phyloP scores from a whole-genome alignment of 352 stramenopile species.

The Globisporangium sylvaticum region DNA sequence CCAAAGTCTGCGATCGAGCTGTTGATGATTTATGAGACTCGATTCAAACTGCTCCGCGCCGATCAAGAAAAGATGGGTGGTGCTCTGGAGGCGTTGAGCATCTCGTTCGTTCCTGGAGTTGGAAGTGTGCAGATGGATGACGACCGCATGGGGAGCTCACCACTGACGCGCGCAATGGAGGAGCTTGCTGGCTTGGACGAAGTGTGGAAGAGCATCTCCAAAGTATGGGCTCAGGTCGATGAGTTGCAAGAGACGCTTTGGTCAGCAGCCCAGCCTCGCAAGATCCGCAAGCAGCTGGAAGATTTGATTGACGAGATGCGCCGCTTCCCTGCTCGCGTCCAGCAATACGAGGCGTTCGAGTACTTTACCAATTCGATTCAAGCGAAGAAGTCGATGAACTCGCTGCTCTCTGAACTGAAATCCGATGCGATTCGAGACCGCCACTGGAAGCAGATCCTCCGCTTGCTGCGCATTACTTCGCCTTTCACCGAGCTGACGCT shows the following conservation, averaged over 20 bases:
- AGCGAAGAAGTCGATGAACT: conserved; percentile 91
- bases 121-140: conserved; percentile 62
- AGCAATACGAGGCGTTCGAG: conserved; percentile 98
- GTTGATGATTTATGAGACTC: conserved; percentile 82
- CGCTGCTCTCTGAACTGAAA: conserved; percentile 96
- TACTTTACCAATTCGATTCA: conserved; percentile 93
- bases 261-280: conserved; percentile 92
- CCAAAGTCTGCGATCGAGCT: conserved; percentile 73
- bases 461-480: conserved; percentile 90
- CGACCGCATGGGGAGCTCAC: conserved; percentile 69
- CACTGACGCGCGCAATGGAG: conserved; percentile 73
- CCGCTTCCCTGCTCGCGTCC: conserved; percentile 93
- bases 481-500: conserved; percentile 95
- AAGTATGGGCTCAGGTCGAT: conserved; percentile 85
- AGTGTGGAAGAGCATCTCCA: conserved; percentile 95
- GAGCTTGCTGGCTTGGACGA: conserved; percentile 96
- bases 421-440: conserved; percentile 98
- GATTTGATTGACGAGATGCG: conserved; percentile 96
- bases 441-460: conserved; percentile 98
- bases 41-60: conserved; percentile 76
- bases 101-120: conserved; percentile 50
- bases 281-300: conserved; percentile 95
- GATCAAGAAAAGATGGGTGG: conserved; percentile 95
- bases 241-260: conserved; percentile 94
- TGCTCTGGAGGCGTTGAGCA: conserved; percentile 95